Evolutionary conservation across 2,329 filamentous ascomycete genomes (phyloP).

Genomic region (Diplodia corticola): DNA sequence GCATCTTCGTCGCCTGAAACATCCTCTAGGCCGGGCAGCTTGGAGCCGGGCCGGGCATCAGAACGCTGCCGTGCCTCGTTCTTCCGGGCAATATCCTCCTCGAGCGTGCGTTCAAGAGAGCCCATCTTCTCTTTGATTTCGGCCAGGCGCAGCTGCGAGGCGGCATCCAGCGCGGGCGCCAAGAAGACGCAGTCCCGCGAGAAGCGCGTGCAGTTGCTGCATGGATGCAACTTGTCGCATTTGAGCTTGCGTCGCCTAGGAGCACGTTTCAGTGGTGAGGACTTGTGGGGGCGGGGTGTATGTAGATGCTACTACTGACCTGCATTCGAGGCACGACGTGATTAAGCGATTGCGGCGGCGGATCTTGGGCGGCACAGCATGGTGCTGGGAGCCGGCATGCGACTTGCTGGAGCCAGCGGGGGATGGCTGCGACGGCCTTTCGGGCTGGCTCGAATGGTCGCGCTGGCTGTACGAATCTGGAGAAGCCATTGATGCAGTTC

Average conservation of each 20-base stretch:
- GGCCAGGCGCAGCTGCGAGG: conserved; percentile 67
- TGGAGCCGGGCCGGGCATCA: conserved; percentile 23
- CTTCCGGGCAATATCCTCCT: conserved; percentile 63
- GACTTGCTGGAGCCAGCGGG: conserved; percentile 9
- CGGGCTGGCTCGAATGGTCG: background rate
- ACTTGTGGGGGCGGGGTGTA: conserved; percentile 1
- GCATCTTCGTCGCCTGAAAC: conserved; percentile 59
- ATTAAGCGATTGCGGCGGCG: conserved; percentile 42
- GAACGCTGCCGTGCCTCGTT: background rate
- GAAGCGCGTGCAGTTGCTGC: conserved; percentile 63
- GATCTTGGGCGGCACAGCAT: conserved; percentile 28
- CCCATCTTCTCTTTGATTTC: conserved; percentile 80
- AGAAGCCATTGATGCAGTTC: conserved; percentile 17
- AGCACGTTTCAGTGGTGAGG: conserved; percentile 43
- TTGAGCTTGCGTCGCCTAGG: conserved; percentile 72
- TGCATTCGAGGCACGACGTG: conserved; percentile 41
- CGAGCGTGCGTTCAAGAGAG: conserved; percentile 67
- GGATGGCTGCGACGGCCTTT: background rate
- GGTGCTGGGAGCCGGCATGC: conserved; percentile 3
- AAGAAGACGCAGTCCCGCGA: conserved; percentile 62
- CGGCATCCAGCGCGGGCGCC: conserved; percentile 66
- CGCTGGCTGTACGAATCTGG: conserved; percentile 18
- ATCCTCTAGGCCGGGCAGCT: conserved; percentile 43
- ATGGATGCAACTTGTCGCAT: conserved; percentile 73
- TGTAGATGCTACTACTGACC: conserved; percentile 5